These are phyloP conservation scores for Zizania palustris DNA, from an alignment of 202 grass and related monocot species.

Conservation along the genomic window DNA sequence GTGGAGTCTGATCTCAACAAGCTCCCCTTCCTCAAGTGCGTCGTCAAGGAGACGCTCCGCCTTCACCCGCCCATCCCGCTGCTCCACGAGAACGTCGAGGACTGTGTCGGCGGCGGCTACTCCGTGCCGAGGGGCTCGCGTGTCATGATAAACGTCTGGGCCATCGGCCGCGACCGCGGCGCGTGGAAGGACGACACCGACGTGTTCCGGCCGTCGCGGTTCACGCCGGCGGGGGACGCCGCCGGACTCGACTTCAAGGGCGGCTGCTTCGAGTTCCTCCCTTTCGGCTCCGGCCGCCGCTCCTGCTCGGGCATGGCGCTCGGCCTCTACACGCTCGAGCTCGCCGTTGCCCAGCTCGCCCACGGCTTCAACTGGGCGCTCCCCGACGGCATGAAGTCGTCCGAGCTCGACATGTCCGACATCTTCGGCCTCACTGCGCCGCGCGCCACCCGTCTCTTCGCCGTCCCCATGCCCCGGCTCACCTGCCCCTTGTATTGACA, in stretches of 20 bases:
- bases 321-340: slow-evolving; percentile 70
- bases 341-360: slow-evolving; percentile 69
- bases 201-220: slow-evolving; percentile 44
- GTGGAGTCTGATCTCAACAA: slow-evolving; percentile 1
- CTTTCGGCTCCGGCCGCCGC: slow-evolving; percentile 79
- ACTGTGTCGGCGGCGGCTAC: background rate
- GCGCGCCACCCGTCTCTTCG: slow-evolving; percentile 64
- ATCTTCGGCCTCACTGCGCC: slow-evolving; percentile 91
- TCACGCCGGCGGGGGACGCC: slow-evolving; percentile 28
- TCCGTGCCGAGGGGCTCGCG: slow-evolving; percentile 10
- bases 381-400: slow-evolving; percentile 73
- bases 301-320: slow-evolving; percentile 83
- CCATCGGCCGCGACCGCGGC: slow-evolving; percentile 28
- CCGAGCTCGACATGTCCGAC: slow-evolving; percentile 89
- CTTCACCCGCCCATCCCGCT: slow-evolving; percentile 33
- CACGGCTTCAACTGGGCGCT: slow-evolving; percentile 82
- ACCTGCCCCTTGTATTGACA: slow-evolving; percentile 49
- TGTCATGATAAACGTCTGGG: slow-evolving; percentile 46
- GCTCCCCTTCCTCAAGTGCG: slow-evolving; percentile 31
- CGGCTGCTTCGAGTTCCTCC: slow-evolving; percentile 81
- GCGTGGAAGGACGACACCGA: slow-evolving; percentile 25
- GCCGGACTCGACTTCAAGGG: slow-evolving; percentile 77
- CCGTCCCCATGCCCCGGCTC: slow-evolving; percentile 65
- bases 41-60: slow-evolving; percentile 47
- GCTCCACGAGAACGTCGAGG: slow-evolving; percentile 38